A percentile compares a stretch with the other conserved stretches of the same genome.
These are phyloP conservation scores for Cylindricascospora bacillispora DNA, from an alignment of 1,139 yeast genomes.

Conservation along the genomic window DNA sequence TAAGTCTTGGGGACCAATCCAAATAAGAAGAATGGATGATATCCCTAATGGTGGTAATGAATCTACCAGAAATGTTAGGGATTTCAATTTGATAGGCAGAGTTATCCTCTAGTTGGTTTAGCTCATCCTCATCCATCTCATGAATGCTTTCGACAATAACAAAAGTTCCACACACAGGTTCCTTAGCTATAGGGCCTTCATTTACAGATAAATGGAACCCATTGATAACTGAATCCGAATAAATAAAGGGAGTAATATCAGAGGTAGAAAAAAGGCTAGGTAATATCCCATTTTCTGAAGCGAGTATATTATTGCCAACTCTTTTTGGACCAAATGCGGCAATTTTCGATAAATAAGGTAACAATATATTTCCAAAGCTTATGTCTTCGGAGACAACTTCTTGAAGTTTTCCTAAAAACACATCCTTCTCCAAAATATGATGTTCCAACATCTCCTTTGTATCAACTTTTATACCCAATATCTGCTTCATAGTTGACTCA, in stretches of 20 bases:
- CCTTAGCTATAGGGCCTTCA: constrained; percentile 83
- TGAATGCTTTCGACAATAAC: constrained; percentile 36
- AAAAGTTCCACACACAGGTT: constrained; percentile 74
- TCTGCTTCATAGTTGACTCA: constrained; percentile 30
- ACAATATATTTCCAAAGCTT: constrained; percentile 12
- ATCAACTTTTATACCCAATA: constrained; percentile 13
- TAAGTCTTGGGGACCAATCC: constrained; percentile 76
- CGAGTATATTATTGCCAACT: constrained; percentile 66
- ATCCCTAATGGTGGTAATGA: constrained; percentile 64
- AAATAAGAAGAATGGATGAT: constrained; percentile 56
- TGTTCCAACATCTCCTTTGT: constrained; percentile 13
- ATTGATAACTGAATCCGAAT: constrained; percentile 55
- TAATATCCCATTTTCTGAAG: constrained; percentile 33
- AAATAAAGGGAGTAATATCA: constrained; percentile 30
- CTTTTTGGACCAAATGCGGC: constrained; percentile 69
- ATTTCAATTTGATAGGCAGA: constrained; percentile 19
- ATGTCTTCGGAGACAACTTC: constrained; percentile 26
- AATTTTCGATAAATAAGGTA: constrained; percentile 32
- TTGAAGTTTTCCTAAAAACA: constrained; percentile 28
- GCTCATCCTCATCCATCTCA: constrained; percentile 28
- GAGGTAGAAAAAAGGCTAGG: constrained; percentile 14
- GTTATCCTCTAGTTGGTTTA: constrained; percentile 20
- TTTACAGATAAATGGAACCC: constrained; percentile 77
- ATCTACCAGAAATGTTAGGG: constrained; percentile 46
- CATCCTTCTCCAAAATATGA: constrained; percentile 14